phyloP scores from a whole-genome alignment of 352 stramenopile genomes.

The Phytophthora brassicae region DNA sequence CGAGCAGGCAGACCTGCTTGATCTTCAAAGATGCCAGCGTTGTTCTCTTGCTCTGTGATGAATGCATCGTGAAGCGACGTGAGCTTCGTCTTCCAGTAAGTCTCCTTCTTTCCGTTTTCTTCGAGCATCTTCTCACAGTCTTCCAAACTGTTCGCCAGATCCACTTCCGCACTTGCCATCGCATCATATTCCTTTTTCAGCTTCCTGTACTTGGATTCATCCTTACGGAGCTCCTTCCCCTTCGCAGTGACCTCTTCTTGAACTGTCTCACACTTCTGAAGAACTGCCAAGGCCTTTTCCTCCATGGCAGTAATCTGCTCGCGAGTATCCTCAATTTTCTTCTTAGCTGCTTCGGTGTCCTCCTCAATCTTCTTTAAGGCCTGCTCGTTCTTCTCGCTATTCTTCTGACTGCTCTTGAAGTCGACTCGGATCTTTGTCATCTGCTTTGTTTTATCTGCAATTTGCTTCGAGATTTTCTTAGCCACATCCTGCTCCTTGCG shows the following conservation, averaged over 20 bases:
- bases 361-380: slow-evolving; percentile 63
- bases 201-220: slow-evolving; percentile 82
- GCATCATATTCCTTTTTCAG: slow-evolving; percentile 90
- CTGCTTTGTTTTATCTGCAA: slow-evolving; percentile 89
- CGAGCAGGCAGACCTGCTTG: slow-evolving; percentile 37
- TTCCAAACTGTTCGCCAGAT: slow-evolving; percentile 93
- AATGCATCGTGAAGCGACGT: slow-evolving; percentile 64
- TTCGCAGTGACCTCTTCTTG: slow-evolving; percentile 90
- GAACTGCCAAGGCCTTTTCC: slow-evolving; percentile 89
- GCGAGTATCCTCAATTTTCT: slow-evolving; percentile 85
- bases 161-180: slow-evolving; percentile 91
- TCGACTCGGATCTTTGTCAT: slow-evolving; percentile 87
- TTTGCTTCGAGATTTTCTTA: slow-evolving; percentile 79
- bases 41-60: slow-evolving; percentile 69
- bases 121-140: slow-evolving; percentile 92
- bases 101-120: slow-evolving; percentile 90
- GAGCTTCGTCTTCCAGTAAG: slow-evolving; percentile 84
- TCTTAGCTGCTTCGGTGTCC: slow-evolving; percentile 73
- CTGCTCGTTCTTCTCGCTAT: slow-evolving; percentile 66
- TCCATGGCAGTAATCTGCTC: slow-evolving; percentile 92
- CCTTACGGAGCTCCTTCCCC: slow-evolving; percentile 70
- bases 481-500: slow-evolving; percentile 93
- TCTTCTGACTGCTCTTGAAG: slow-evolving; percentile 84
- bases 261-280: slow-evolving; percentile 91
- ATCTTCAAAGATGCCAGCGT: slow-evolving; percentile 74